Conservation (phyloP, 1,284 basidiomycete species). For the Cryptococcus deneoformans region DNA sequence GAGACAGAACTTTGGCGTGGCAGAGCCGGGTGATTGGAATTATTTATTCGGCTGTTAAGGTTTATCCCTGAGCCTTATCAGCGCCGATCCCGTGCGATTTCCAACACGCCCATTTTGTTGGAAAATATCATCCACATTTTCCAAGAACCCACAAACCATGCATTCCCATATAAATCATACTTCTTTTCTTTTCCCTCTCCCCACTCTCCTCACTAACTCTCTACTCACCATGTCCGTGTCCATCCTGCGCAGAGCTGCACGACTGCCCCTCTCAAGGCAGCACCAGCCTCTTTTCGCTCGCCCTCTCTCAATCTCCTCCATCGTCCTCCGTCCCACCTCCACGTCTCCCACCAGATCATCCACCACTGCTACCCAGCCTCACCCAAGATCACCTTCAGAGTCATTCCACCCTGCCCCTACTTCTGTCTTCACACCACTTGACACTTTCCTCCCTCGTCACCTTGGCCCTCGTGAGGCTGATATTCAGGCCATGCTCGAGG, state of each 20-base stretch:
- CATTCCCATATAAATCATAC: neutral
- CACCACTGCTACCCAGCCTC: conserved; percentile 45
- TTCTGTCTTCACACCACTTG: conserved; percentile 69
- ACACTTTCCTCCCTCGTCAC: conserved; percentile 84
- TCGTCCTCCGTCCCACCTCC: conserved; percentile 17
- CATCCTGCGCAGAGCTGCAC: conserved; percentile 10
- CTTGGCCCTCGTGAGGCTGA: conserved; percentile 81
- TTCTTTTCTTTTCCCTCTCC: conserved; percentile 6
- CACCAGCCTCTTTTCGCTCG: conserved; percentile 9
- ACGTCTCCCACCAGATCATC: conserved; percentile 23
- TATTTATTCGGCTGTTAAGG: no score
- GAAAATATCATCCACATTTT: conserved; percentile 1
- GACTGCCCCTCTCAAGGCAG: conserved; percentile 2
- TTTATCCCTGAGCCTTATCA: no score
- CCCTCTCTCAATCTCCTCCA: conserved; percentile 17
- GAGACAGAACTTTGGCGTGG: no score
- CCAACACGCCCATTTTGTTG: neutral
- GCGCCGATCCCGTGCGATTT: no score
- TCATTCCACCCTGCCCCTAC: conserved; percentile 34
- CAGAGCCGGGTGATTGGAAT: no score
- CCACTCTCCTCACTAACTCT: neutral
- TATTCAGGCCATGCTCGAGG: conserved; percentile 70
- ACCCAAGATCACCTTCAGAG: conserved; percentile 36
- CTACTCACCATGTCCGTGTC: conserved; percentile 17
- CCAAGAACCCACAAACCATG: neutral